Base-by-base conservation (phyloP, 306 rosid genomes). In the Inga leiocalycina region DNA sequence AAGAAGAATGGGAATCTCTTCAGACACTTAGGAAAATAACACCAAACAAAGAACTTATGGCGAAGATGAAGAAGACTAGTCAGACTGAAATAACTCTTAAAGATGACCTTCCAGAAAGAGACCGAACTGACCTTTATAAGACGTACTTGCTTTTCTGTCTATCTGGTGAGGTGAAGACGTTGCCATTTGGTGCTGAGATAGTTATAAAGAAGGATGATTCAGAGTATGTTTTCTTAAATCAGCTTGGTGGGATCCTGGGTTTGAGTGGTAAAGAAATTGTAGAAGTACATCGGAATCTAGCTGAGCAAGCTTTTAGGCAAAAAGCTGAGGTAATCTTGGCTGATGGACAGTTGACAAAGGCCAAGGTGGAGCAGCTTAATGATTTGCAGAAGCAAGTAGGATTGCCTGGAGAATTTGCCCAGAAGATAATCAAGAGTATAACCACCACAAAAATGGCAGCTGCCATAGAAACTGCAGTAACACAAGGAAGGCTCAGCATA, bases 321-420 rank as follows among this genome's bases (percentile, higher is more conserved):
- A 97, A 94, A 76, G 98, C 97, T 17, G 98, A 94, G 90, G 95
- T 96, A 52, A 94, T 96, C 88, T 88, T 96, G 83, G 99, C 99
- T 37, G 99, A 94, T 81, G 98, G 99, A 72, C 99, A 92, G 87
- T 86, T 96, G 88, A 89, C 98, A 57, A 94, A 96, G 76, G 93
- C 94, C 87, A 88, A 94, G 82, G 88, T 92, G 71, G 98, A 96
- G 81, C 97, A 94, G 84, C 99, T 96, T 75, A 87, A 80, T 80
- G 88, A 85, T 74, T 74, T 96, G 85, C 97, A 92, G 93, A 90
- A 90, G 89, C 89, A 96, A 87, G 96, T 92, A 61, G 99, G 99
- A 59, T 90, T 96, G 82, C 91, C 97, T 84, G 82, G 90, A 69
- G 92, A 94, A 81, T 94, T 91, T 83, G 98, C 97, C n/a, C 96